Evolutionary conservation across 306 rosid species (phyloP).

Genomic region (Hippophae tibetana): DNA sequence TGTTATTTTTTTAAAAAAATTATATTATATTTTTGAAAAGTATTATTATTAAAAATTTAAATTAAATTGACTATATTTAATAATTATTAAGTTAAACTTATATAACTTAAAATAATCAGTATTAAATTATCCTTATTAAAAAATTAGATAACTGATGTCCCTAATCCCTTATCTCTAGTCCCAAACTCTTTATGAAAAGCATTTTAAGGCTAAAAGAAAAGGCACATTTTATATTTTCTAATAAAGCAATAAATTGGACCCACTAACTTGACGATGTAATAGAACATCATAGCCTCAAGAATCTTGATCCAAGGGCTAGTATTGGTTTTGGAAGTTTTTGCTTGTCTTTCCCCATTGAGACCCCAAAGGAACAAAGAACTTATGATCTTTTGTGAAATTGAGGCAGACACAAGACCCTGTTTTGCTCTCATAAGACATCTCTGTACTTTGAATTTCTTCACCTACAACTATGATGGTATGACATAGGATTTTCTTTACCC

Average conservation of each 20-base stretch:
- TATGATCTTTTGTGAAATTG: slow-evolving; percentile 27
- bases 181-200: no score
- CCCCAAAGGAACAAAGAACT: slow-evolving; percentile 25
- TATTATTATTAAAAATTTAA: no score
- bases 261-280: not conserved
- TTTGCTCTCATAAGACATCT: slow-evolving; percentile 29
- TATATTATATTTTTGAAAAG: no score
- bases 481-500: slow-evolving; percentile 25
- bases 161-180: no score
- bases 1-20: no score
- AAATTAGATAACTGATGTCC: not conserved
- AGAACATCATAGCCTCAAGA: slow-evolving; percentile 10
- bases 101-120: slow-evolving; percentile 11
- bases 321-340: slow-evolving; percentile 13
- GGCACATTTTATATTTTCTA: not conserved
- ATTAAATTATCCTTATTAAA: not conserved
- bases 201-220: no score
- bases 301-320: slow-evolving; percentile 27
- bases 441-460: slow-evolving; percentile 32
- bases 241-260: not conserved
- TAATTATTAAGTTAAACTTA: slow-evolving; percentile 9
- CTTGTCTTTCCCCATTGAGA: slow-evolving; percentile 19
- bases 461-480: slow-evolving; percentile 28
- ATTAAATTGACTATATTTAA: no score
- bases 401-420: slow-evolving; percentile 44